phyloP scores from a whole-genome alignment of 192 early-diverging fungal genomes.

The Linnemannia zychae region DNA sequence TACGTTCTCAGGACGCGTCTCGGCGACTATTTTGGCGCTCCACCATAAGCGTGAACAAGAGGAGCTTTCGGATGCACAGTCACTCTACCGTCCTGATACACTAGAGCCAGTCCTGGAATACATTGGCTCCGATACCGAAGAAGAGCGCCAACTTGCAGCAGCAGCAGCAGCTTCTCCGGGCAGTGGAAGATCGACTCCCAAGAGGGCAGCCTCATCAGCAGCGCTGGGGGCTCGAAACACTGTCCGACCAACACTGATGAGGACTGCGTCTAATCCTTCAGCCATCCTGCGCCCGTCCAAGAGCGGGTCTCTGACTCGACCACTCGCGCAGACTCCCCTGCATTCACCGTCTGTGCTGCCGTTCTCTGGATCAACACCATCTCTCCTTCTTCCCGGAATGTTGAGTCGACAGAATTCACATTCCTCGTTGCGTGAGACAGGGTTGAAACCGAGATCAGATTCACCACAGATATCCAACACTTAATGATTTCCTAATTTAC shows the following conservation, averaged over 20 bases:
- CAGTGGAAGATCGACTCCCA: not conserved
- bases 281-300: constrained; percentile 21
- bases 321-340: constrained; percentile 47
- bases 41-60: constrained; percentile 38
- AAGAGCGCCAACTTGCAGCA: not conserved
- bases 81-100: constrained; percentile 39
- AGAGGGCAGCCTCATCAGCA: constrained; percentile 7
- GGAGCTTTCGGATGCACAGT: constrained; percentile 41
- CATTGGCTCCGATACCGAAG: constrained; percentile 1
- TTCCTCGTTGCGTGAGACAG: not conserved
- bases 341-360: constrained; percentile 33
- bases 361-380: constrained; percentile 27
- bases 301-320: constrained; percentile 25
- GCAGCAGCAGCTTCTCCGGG: not conserved
- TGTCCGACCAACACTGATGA: constrained; percentile 6
- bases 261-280: constrained; percentile 20
- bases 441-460: not conserved
- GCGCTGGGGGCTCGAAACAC: not conserved
- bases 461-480: not conserved
- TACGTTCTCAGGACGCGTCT: constrained; percentile 45
- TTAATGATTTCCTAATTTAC: not conserved
- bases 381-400: constrained; percentile 20
- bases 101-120: constrained; percentile 40
- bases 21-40: constrained; percentile 45
- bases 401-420: constrained; percentile 33